Evolutionary conservation across 257 asterid species (phyloP), one percentile per base, ranked within the genome.

Genomic region (Solanum paucissectum): DNA sequence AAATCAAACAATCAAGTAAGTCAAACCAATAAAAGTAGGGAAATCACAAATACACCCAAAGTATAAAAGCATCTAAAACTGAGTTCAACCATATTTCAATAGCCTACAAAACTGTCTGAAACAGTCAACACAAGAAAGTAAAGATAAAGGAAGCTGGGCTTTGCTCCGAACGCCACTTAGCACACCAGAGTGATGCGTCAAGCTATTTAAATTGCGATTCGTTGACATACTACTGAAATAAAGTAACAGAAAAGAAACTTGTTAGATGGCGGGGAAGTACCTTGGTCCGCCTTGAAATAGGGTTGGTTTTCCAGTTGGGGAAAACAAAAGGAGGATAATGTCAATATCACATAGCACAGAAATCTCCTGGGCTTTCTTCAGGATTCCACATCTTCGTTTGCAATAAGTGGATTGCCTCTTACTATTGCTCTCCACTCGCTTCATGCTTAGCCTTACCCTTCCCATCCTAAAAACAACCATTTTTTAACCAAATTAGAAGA

Each of bases 351-450:
- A 95, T 87, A 96, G 86, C 25, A 96, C 96, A 0, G 98, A 96
- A 40, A 96, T 92, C 89, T 96, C 98, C 27, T 94, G 94, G 32
- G 98, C 98, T 75, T 96, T 96, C 87, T 95, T 96, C 91, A 93
- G 90, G 49, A 96, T 94, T 79, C 99, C 98, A 44, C 94, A 91
- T 89, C 95, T 93, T 73, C 98, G 90, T 87, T 96, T 95, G 34
- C 98, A 94, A 66, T 95, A 96, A 8, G 99, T 96, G 76, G 94
- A 94, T 85, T 95, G 98, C 66, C 98, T 93, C 90, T 94, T 96
- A 89, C 94, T 93, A 86, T 86, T 86, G 83, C 93, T 95, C 91
- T 96, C 98, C 90, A 95, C 73, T 91, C 98, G 95, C 92, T 94
- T 95, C 91, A 94, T 94, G 92, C 94, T 95, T 42, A 94, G 66